Percentiles rank a stretch among this genome's conserved stretches.
These are phyloP conservation scores for Hypoxylon crocopeplum DNA, from an alignment of 495 filamentous ascomycete species.

Conservation along the genomic window DNA sequence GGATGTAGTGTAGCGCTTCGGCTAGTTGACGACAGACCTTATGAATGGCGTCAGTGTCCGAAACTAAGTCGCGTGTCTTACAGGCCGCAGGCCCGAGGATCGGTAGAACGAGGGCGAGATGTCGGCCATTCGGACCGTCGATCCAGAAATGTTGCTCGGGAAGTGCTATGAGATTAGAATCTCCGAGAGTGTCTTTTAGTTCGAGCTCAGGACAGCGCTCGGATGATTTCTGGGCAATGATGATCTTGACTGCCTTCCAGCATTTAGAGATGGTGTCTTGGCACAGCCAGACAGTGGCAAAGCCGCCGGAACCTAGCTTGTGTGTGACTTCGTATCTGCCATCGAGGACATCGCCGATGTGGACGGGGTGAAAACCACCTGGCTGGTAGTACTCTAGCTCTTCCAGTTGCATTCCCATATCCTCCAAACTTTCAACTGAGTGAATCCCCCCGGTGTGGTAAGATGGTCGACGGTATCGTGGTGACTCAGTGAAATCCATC, in stretches of 20 bases:
- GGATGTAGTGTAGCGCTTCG: slow-evolving; percentile 35
- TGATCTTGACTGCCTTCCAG: slow-evolving; percentile 40
- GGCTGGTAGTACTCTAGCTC: slow-evolving; percentile 34
- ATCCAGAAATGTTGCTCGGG: slow-evolving; percentile 38
- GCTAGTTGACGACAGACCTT: slow-evolving; percentile 27
- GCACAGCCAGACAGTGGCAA: slow-evolving; percentile 58
- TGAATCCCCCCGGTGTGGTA: too few species aligned
- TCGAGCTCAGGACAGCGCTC: slow-evolving; percentile 24
- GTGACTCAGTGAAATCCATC: too few species aligned
- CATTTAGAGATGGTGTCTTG: slow-evolving; percentile 41
- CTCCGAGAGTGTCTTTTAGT: slow-evolving; percentile 9
- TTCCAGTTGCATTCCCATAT: background rate
- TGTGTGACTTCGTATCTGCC: slow-evolving; percentile 50
- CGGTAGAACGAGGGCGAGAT: slow-evolving; percentile 43
- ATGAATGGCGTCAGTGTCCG: background rate
- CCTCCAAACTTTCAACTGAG: too few species aligned
- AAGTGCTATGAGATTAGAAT: slow-evolving; percentile 11
- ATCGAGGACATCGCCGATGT: slow-evolving; percentile 48
- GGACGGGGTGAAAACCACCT: slow-evolving; percentile 47
- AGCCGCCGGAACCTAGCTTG: slow-evolving; percentile 56
- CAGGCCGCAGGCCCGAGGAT: slow-evolving; percentile 36
- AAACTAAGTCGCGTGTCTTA: background rate
- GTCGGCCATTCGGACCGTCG: slow-evolving; percentile 45
- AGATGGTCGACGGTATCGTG: too few species aligned
- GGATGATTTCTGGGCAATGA: slow-evolving; percentile 38